phyloP scores from a whole-genome alignment of 306 rosid species.

The Begonia fuchsioides region DNA sequence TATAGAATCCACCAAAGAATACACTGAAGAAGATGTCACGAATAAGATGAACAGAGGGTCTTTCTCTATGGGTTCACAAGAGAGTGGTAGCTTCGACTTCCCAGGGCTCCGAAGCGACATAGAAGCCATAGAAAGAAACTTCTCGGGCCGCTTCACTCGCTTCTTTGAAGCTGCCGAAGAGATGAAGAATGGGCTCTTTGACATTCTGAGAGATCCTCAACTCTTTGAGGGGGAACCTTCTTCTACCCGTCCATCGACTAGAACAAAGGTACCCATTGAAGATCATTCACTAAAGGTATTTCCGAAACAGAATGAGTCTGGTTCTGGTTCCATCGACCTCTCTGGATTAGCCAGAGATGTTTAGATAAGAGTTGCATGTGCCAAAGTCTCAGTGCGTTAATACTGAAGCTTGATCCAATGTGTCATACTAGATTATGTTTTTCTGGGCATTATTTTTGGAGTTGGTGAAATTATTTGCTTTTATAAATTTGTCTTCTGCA shows the following conservation, averaged over 20 bases:
- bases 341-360: conserved; percentile 55
- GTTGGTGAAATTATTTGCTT: no score
- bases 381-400: no score
- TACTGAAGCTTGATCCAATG: no score
- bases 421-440: no score
- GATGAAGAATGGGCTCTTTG: conserved; percentile 43
- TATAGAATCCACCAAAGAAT: conserved; percentile 63
- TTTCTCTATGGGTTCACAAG: conserved; percentile 26
- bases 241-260: conserved; percentile 33
- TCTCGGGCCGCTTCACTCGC: conserved; percentile 36
- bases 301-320: conserved; percentile 19
- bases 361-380: conserved; percentile 10
- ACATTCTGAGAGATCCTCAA: conserved; percentile 21
- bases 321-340: conserved; percentile 31
- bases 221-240: conserved; percentile 33
- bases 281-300: conserved; percentile 20
- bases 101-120: conserved; percentile 63
- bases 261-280: conserved; percentile 43
- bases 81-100: conserved; percentile 30
- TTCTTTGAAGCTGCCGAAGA: conserved; percentile 70
- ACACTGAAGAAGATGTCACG: conserved; percentile 71
- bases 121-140: conserved; percentile 39
- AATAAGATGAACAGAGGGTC: conserved; percentile 47
- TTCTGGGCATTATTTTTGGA: no score
- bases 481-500: no score